Conservation (phyloP, 345 rosid species). For the Eucalyptus polybractea region DNA sequence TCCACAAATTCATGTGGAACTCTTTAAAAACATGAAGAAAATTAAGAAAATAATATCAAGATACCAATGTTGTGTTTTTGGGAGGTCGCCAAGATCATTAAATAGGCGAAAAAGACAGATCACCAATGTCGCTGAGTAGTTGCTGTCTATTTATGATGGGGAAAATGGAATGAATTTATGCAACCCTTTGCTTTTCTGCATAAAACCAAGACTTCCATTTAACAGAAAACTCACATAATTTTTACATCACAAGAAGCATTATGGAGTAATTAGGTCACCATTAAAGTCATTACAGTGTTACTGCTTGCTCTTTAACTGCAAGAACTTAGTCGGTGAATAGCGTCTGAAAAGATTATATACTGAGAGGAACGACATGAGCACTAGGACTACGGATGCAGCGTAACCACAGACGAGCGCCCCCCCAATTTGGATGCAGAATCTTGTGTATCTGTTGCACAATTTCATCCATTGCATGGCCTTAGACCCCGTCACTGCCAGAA, state of each 20-base stretch:
- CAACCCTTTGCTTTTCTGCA: background rate
- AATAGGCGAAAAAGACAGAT: background rate
- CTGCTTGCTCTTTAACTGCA: constrained; percentile 17
- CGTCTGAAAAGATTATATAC: constrained; percentile 59
- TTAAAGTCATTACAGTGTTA: background rate
- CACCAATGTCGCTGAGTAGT: background rate
- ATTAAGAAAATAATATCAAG: background rate
- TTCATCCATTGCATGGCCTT: constrained; percentile 56
- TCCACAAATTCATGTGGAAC: background rate
- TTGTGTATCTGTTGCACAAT: constrained; percentile 48
- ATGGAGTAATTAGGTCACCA: background rate
- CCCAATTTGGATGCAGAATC: constrained; percentile 60
- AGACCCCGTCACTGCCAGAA: constrained; percentile 32
- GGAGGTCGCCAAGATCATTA: background rate
- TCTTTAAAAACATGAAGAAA: background rate
- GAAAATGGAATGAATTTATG: background rate
- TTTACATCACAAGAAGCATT: background rate
- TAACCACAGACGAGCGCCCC: constrained; percentile 29
- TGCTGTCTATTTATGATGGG: background rate
- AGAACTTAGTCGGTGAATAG: constrained; percentile 37
- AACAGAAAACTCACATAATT: background rate
- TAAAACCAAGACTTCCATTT: background rate
- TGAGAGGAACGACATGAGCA: constrained; percentile 27
- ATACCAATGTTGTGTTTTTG: background rate
- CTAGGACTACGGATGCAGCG: constrained; percentile 15